phyloP scores from a whole-genome alignment of 306 rosid genomes.

The Phaseolus lunatus region DNA sequence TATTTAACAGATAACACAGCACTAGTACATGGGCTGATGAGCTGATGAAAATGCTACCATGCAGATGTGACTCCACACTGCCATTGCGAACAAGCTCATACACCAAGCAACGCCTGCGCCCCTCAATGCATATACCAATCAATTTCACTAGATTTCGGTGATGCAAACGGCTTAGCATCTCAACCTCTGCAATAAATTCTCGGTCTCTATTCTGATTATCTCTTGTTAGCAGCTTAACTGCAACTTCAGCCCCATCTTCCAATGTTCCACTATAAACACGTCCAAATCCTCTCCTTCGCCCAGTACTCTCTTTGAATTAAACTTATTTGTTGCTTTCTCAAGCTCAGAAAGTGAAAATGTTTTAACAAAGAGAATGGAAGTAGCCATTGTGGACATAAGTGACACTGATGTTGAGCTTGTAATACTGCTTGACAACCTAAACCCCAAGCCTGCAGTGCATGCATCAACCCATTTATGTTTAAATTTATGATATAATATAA shows the following conservation, averaged over 20 bases:
- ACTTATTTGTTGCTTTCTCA: slow-evolving; percentile 87
- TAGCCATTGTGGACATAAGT: slow-evolving; percentile 82
- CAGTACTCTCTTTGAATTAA: slow-evolving; percentile 76
- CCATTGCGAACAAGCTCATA: slow-evolving; percentile 93
- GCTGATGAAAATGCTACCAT: slow-evolving; percentile 62
- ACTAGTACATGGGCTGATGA: slow-evolving; percentile 13
- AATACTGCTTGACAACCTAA: slow-evolving; percentile 78
- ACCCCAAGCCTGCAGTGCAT: slow-evolving; percentile 72
- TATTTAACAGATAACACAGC: slow-evolving; percentile 28
- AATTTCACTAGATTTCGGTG: slow-evolving; percentile 95
- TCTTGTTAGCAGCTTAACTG: slow-evolving; percentile 86
- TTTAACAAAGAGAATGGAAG: slow-evolving; percentile 81
- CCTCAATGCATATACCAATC: slow-evolving; percentile 94
- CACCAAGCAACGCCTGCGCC: slow-evolving; percentile 80
- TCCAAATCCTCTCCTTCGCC: slow-evolving; percentile 99
- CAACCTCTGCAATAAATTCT: slow-evolving; percentile 97
- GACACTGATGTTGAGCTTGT: slow-evolving; percentile 87
- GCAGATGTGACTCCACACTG: slow-evolving; percentile 97
- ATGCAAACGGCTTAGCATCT: slow-evolving; percentile 95
- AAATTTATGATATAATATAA: slow-evolving; percentile 15
- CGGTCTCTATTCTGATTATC: slow-evolving; percentile 90
- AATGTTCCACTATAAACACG: slow-evolving; percentile 83
- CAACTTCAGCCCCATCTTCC: slow-evolving; percentile 89
- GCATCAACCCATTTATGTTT: slow-evolving; percentile 36
- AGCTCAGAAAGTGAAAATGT: slow-evolving; percentile 79